Percentiles rank a stretch among this genome's conserved stretches.
Conservation (phyloP, 2,329 filamentous ascomycete genomes). For the Fusarium poae region DNA sequence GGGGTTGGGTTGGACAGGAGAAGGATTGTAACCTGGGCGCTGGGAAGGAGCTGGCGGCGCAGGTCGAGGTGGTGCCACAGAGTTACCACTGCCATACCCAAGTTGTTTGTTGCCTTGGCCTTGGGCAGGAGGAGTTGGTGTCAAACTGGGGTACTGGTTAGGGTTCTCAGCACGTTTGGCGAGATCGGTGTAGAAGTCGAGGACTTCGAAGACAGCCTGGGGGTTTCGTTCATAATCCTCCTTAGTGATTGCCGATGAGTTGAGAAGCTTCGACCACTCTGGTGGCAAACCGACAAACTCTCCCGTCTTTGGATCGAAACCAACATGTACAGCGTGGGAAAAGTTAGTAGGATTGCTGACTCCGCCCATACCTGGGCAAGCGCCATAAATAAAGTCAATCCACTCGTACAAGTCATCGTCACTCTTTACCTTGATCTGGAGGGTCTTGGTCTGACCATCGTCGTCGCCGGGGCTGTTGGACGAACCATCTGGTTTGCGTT, state of each 20-base stretch:
- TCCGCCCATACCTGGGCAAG: conserved; percentile 96
- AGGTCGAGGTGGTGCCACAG: conserved; percentile 77
- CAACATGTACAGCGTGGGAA: conserved; percentile 95
- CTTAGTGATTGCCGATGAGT: conserved; percentile 96
- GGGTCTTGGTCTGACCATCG: conserved; percentile 83
- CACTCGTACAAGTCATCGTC: conserved; percentile 98
- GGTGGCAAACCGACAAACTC: conserved; percentile 94
- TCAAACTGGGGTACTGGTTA: conserved; percentile 74
- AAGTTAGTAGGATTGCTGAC: conserved; percentile 99
- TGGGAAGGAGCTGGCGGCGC: conserved; percentile 63
- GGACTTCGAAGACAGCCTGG: conserved; percentile 82
- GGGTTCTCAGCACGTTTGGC: conserved; percentile 81
- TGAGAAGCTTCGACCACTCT: conserved; percentile 97
- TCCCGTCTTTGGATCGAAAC: conserved; percentile 94
- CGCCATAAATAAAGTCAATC: conserved; percentile 98
- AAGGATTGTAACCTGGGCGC: conserved; percentile 58
- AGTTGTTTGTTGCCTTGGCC: conserved; percentile 73
- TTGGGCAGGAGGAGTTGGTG: conserved; percentile 72
- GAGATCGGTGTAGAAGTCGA: conserved; percentile 88
- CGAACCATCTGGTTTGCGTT: conserved; percentile 75
- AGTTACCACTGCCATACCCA: conserved; percentile 68
- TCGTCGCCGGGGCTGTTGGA: conserved; percentile 81
- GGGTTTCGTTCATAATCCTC: conserved; percentile 99
- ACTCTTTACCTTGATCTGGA: conserved; percentile 93
- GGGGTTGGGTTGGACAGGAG: conserved; percentile 55